Evolutionary conservation across 1,284 basidiomycete genomes (phyloP).

Genomic region (Marasmius tenuissimus): DNA sequence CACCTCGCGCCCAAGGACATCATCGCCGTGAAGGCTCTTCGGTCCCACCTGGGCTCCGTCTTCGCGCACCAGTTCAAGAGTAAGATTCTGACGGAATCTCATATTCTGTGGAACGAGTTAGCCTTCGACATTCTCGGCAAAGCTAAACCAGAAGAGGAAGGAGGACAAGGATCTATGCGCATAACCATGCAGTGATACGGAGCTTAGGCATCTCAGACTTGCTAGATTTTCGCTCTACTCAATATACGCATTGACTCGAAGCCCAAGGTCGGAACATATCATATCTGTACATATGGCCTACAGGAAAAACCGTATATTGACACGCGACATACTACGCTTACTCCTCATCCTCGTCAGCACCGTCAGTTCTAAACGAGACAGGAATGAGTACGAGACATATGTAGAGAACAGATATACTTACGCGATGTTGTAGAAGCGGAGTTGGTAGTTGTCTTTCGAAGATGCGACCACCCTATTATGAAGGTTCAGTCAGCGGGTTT

Average conservation of each 20-base stretch:
- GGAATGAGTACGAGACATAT: constrained; percentile 24
- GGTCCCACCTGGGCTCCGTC: constrained; percentile 63
- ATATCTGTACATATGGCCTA: neutral
- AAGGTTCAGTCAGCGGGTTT: neutral
- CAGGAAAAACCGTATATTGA: neutral
- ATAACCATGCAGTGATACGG: neutral
- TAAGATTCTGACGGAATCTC: constrained; percentile 57
- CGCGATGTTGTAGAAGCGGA: constrained; percentile 95
- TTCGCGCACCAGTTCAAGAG: constrained; percentile 69
- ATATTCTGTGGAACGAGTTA: constrained; percentile 71
- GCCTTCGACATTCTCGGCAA: constrained; percentile 63
- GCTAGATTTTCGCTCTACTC: no score
- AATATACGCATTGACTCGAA: no score
- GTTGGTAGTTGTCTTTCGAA: constrained; percentile 86
- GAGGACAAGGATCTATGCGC: constrained; percentile 5
- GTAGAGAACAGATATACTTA: constrained; percentile 34
- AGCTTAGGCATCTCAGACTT: neutral
- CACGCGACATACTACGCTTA: constrained; percentile 20
- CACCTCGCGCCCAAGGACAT: constrained; percentile 70
- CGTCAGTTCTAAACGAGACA: constrained; percentile 32
- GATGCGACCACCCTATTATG: constrained; percentile 76
- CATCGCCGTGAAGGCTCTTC: constrained; percentile 81
- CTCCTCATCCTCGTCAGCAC: constrained; percentile 53
- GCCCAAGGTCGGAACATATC: no score
- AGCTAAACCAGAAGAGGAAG: constrained; percentile 31